Conservation (phyloP, 2,329 filamentous ascomycete genomes). For the Phaeoacremonium minimum region DNA sequence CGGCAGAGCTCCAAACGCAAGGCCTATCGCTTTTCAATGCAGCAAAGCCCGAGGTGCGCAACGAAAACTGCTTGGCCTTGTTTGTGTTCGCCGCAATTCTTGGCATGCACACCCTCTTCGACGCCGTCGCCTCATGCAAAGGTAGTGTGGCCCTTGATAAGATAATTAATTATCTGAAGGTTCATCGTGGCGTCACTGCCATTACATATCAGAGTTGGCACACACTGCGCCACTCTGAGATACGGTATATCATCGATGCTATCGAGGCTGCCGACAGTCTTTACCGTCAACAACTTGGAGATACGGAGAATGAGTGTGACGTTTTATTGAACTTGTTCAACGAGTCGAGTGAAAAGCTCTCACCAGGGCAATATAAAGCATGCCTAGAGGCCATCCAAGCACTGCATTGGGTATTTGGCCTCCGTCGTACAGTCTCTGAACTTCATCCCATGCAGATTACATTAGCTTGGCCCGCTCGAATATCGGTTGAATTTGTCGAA, state of each 20-base stretch:
- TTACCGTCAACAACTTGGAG: not conserved
- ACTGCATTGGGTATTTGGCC: not conserved
- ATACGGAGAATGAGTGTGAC: not conserved
- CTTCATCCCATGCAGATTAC: conserved; percentile 18
- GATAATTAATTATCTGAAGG: not conserved
- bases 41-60: not conserved
- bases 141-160: not conserved
- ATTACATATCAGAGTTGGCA: not conserved
- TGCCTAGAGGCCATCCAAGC: not conserved
- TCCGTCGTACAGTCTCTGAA: conserved; percentile 4
- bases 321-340: not conserved
- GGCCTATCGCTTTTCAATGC: not conserved
- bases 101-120: not conserved
- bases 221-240: not conserved
- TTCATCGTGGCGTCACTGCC: not conserved
- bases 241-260: not conserved
- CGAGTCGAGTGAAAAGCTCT: not conserved
- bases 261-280: no score
- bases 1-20: not conserved
- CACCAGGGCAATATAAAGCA: no score
- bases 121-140: not conserved
- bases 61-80: not conserved
- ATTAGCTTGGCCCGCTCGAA: conserved; percentile 28
- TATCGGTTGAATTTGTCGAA: conserved; percentile 25
- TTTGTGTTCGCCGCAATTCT: not conserved